These are phyloP conservation scores for Chlamydomonas asymmetrica DNA, from an alignment of 139 green algal genomes.

Conservation along the genomic window DNA sequence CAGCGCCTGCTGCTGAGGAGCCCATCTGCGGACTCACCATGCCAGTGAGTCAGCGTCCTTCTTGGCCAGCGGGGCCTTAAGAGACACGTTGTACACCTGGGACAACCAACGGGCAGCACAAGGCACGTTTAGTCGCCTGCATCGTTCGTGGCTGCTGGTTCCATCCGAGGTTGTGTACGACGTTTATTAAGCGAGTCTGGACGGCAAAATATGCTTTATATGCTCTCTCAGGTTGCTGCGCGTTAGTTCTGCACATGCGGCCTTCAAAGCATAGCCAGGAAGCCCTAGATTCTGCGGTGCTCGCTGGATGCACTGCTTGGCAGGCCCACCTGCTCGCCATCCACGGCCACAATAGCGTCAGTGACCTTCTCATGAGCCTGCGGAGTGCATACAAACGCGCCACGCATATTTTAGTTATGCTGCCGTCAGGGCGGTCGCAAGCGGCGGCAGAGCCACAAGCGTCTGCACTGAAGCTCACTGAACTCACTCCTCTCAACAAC, in stretches of 20 bases:
- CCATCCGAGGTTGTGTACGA: too few relatives aligned
- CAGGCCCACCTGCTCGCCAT: constrained; percentile 67
- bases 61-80: constrained; percentile 60
- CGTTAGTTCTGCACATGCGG: background rate
- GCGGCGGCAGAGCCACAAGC: background rate
- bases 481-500: background rate
- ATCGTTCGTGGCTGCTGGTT: too few relatives aligned
- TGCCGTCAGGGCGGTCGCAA: background rate
- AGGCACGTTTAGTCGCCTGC: background rate
- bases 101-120: background rate
- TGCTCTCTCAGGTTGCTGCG: background rate
- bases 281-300: background rate
- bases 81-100: constrained; percentile 93
- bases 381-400: background rate
- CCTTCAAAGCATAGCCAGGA: background rate
- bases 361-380: constrained; percentile 74
- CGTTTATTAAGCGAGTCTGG: too few relatives aligned
- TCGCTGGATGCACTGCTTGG: background rate
- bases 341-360: constrained; percentile 64
- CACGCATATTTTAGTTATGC: background rate
- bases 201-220: background rate
- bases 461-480: background rate
- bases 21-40: constrained; percentile 61
- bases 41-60: constrained; percentile 75
- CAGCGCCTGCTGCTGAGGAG: too few relatives aligned